Conservation (phyloP, 108 stramenopile genomes). For the Nannochloropsis gaditana region DNA sequence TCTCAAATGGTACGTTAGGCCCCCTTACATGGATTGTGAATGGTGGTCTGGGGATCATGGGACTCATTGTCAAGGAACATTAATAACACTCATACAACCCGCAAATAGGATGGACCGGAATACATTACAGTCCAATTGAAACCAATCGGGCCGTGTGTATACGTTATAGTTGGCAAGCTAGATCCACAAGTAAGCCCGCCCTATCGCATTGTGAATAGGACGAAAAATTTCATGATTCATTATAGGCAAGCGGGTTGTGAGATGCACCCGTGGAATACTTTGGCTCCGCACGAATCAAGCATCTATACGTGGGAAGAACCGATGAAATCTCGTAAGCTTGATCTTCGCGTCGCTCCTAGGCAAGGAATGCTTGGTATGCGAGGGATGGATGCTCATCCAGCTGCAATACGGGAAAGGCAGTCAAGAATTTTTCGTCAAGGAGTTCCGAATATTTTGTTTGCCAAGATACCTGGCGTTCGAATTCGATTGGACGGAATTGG, state of each 20-base stretch:
- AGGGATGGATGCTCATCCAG: background rate
- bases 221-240: background rate
- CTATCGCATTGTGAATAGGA: background rate
- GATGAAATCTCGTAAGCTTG: conserved; percentile 29
- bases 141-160: background rate
- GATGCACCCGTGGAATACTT: background rate
- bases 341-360: background rate
- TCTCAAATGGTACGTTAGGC: background rate
- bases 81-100: no score
- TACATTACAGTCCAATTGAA: conserved; percentile 2
- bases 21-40: no score
- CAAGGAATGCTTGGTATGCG: background rate
- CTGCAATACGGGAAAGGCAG: background rate
- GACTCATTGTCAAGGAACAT: no score
- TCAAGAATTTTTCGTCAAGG: background rate
- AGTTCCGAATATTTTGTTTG: background rate
- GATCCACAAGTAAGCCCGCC: background rate
- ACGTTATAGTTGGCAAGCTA: conserved; percentile 9
- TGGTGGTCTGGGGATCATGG: no score
- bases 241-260: conserved; percentile 2
- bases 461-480: background rate
- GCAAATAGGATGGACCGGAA: background rate
- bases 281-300: background rate
- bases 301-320: conserved; percentile 49
- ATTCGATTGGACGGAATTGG: background rate